These are phyloP conservation scores for Trichoderma cornu-damae DNA, from an alignment of 2,329 filamentous ascomycete species.

Conservation along the genomic window DNA sequence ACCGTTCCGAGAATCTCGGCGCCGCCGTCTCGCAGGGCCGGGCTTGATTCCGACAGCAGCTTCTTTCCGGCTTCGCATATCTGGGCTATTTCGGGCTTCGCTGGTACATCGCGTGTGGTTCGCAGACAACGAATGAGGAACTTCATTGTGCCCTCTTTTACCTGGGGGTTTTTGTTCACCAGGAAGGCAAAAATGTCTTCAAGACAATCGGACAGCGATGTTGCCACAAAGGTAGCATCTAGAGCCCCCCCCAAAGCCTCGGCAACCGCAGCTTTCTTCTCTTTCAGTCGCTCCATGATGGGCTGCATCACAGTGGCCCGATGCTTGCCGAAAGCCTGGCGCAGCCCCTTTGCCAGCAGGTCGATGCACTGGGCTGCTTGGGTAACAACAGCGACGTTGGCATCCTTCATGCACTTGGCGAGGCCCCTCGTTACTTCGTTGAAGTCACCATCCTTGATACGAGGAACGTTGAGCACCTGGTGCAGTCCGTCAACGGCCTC, in stretches of 20 bases:
- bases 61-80: slow-evolving; percentile 90
- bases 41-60: slow-evolving; percentile 81
- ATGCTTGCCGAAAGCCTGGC: slow-evolving; percentile 73
- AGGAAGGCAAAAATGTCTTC: slow-evolving; percentile 83
- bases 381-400: slow-evolving; percentile 90
- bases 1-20: slow-evolving; percentile 88
- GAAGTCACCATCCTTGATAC: slow-evolving; percentile 87
- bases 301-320: slow-evolving; percentile 74
- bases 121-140: slow-evolving; percentile 87
- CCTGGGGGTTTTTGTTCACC: slow-evolving; percentile 92
- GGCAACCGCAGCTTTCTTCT: slow-evolving; percentile 86
- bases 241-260: slow-evolving; percentile 84
- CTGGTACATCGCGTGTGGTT: slow-evolving; percentile 76
- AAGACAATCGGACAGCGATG: slow-evolving; percentile 76
- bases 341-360: slow-evolving; percentile 77
- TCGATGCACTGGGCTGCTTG: slow-evolving; percentile 92
- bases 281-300: slow-evolving; percentile 92
- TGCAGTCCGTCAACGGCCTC: slow-evolving; percentile 83
- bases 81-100: slow-evolving; percentile 73
- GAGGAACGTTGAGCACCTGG: slow-evolving; percentile 71
- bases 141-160: slow-evolving; percentile 91
- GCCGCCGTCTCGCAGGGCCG: slow-evolving; percentile 78
- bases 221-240: slow-evolving; percentile 62
- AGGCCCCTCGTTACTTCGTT: slow-evolving; percentile 76
- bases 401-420: slow-evolving; percentile 98